A percentile compares a stretch with the other conserved stretches of the same genome.
Evolutionary conservation across 306 rosid species (phyloP).

Genomic region (Corylus americana): DNA sequence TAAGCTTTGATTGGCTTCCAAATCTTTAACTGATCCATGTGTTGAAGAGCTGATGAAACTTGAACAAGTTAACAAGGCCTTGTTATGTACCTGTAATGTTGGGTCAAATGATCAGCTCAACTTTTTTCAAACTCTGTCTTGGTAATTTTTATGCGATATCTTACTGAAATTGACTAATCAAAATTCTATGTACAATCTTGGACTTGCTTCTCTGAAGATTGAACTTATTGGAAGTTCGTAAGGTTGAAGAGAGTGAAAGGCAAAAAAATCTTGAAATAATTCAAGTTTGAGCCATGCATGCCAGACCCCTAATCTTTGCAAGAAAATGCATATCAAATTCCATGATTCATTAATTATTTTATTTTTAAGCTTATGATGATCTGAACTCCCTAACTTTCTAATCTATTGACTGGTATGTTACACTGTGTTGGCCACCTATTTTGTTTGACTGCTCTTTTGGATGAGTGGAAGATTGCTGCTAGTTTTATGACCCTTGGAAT

Average conservation of each 20-base stretch:
- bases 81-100: not conserved
- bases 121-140: not conserved
- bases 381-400: not conserved
- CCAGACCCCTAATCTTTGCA: not conserved
- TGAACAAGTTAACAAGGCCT: not conserved
- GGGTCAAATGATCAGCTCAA: not conserved
- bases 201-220: not conserved
- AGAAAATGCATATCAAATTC: not conserved
- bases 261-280: not conserved
- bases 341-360: not conserved
- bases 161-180: not conserved
- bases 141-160: not conserved
- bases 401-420: too few relatives aligned
- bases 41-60: not conserved
- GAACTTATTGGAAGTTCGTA: not conserved
- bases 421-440: not conserved
- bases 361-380: not conserved
- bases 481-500: conserved; percentile 4
- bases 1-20: not conserved
- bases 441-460: not conserved
- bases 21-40: not conserved
- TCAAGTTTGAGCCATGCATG: not conserved
- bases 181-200: not conserved
- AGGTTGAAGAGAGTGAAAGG: not conserved
- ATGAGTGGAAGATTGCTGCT: not conserved